phyloP scores from a whole-genome alignment of 1,139 yeast genomes.

The Scheffersomyces lignicola region DNA sequence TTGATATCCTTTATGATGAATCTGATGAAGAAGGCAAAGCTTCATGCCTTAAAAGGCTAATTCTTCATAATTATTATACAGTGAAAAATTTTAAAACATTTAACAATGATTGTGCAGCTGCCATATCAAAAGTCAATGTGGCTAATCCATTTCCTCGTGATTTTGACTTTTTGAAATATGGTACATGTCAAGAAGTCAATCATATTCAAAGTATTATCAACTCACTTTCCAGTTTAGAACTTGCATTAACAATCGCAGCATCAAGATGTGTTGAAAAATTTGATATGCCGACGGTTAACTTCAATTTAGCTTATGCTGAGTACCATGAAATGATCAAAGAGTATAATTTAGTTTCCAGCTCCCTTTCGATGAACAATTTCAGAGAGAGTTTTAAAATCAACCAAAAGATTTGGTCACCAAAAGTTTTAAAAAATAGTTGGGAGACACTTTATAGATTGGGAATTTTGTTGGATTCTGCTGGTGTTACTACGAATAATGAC shows the following conservation, averaged over 20 bases:
- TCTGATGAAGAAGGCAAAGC: conserved; percentile 1
- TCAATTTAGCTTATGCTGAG: conserved; percentile 77
- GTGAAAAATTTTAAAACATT: conserved; percentile 59
- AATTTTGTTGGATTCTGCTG: conserved; percentile 33
- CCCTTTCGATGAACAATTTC: conserved; percentile 34
- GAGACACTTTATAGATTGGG: conserved; percentile 43
- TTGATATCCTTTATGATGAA: conserved; percentile 27
- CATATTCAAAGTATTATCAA: conserved; percentile 31
- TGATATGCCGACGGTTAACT: conserved; percentile 59
- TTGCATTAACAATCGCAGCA: conserved; percentile 67
- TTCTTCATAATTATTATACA: conserved; percentile 55
- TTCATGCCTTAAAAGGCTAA: conserved; percentile 15
- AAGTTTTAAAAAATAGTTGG: conserved; percentile 56
- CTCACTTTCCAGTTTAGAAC: conserved; percentile 67
- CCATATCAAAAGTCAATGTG: conserved; percentile 37
- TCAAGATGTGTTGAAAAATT: conserved; percentile 68
- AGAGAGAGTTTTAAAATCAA: conserved; percentile 37
- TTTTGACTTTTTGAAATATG: conserved; percentile 24
- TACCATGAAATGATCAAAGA: conserved; percentile 57
- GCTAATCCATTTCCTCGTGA: conserved; percentile 34
- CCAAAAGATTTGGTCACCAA: conserved; percentile 50
- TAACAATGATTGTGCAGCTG: conserved; percentile 48
- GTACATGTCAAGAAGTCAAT: conserved; percentile 19
- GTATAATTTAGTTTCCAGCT: conserved; percentile 39
- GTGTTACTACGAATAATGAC: conserved; percentile 32